Conservation (phyloP, 164 flowering plant species). For the Amborella trichopoda region DNA sequence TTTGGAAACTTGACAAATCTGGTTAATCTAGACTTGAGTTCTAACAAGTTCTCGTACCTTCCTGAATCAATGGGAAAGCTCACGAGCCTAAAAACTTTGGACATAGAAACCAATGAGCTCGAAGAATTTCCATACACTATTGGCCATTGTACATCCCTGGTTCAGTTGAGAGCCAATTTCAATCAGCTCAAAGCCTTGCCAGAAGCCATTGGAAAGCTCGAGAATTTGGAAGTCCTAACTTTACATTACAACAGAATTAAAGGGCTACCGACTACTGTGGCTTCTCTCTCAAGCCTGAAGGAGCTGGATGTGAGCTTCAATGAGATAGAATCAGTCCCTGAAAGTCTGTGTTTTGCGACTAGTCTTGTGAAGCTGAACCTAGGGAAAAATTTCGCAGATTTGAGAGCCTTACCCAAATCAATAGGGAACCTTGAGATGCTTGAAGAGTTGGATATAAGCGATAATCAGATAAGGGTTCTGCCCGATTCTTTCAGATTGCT, state of each 20-base stretch:
- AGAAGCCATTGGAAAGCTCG: conserved; percentile 61
- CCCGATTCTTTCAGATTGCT: conserved; percentile 59
- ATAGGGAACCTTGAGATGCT: conserved; percentile 63
- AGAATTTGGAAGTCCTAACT: conserved; percentile 40
- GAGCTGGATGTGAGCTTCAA: conserved; percentile 71
- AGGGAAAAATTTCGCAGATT: conserved; percentile 57
- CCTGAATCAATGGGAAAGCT: conserved; percentile 44
- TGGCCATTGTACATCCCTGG: conserved; percentile 50
- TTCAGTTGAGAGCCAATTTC: conserved; percentile 47
- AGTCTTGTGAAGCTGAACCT: conserved; percentile 42
- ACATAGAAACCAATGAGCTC: conserved; percentile 51
- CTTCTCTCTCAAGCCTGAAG: conserved; percentile 35
- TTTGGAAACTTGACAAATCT: conserved; percentile 40
- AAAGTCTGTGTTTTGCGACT: conserved; percentile 43
- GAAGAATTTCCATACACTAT: conserved; percentile 59
- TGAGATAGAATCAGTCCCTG: conserved; percentile 50
- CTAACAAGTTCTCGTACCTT: conserved; percentile 32
- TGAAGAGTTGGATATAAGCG: conserved; percentile 63
- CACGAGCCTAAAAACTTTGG: conserved; percentile 33
- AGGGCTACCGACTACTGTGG: conserved; percentile 55
- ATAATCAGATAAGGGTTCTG: conserved; percentile 39
- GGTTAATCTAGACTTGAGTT: conserved; percentile 46
- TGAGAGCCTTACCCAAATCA: conserved; percentile 46
- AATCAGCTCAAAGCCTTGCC: conserved; percentile 58
- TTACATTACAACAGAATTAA: conserved; percentile 47